These are phyloP conservation scores for Aquilaria yunnanensis DNA, from an alignment of 345 rosid species.

Conservation along the genomic window DNA sequence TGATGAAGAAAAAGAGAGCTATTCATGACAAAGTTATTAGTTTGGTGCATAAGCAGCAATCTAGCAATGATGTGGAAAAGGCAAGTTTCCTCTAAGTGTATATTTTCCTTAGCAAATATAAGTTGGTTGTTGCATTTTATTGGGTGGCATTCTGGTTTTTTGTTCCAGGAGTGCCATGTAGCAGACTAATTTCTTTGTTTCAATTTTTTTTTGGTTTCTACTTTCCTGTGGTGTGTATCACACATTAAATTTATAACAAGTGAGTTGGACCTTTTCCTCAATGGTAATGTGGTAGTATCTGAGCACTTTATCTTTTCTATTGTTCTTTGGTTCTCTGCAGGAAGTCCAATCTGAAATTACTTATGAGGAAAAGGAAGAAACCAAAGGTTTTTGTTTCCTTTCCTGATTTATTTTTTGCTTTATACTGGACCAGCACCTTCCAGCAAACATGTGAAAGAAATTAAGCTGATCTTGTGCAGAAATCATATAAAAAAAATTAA, in stretches of 20 bases:
- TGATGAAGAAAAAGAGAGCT: constrained; percentile 89
- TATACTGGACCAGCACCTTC: not conserved
- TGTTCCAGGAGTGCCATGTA: not conserved
- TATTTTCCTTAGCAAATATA: not conserved
- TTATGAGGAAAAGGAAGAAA: constrained; percentile 30
- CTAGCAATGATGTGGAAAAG: constrained; percentile 46
- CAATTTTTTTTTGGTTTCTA: not conserved
- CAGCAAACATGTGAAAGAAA: too few relatives aligned
- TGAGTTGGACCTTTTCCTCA: not conserved
- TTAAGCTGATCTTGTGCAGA: not conserved
- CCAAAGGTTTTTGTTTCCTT: constrained; percentile 32
- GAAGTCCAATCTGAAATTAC: constrained; percentile 37
- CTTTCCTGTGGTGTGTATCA: not conserved
- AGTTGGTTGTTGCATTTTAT: constrained; percentile 1
- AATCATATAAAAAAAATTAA: not conserved
- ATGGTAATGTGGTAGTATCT: too few relatives aligned
- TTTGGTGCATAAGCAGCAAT: constrained; percentile 53
- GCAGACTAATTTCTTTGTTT: not conserved
- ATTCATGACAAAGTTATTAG: constrained; percentile 70
- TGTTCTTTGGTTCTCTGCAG: constrained; percentile 30
- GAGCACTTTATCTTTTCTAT: not conserved
- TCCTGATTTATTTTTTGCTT: not conserved
- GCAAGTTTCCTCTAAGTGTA: constrained; percentile 17
- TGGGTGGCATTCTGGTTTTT: not conserved
- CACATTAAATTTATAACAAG: not conserved